phyloP scores from a whole-genome alignment of 2,329 filamentous ascomycete genomes.

The Chrysosporium keratinophilum region DNA sequence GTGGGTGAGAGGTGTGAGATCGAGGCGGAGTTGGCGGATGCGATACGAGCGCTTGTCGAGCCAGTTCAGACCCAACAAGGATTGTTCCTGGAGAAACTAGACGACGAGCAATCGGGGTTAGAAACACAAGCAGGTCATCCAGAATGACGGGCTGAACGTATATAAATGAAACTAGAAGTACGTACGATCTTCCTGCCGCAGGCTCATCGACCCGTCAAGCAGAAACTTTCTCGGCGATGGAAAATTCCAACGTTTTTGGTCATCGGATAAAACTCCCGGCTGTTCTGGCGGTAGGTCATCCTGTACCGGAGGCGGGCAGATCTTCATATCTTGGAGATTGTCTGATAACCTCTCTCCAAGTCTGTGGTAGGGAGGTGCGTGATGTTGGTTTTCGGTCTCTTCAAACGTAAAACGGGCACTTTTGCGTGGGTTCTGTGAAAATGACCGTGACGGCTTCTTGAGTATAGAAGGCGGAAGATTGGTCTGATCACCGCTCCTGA shows the following conservation, averaged over 20 bases:
- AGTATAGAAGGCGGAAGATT: slow-evolving; percentile 30
- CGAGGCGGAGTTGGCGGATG: background rate
- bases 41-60: background rate
- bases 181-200: background rate
- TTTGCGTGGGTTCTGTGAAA: slow-evolving; percentile 4
- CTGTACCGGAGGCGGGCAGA: background rate
- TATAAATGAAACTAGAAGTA: background rate
- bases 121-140: background rate
- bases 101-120: background rate
- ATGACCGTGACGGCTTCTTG: slow-evolving; percentile 29
- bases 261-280: too few relatives aligned
- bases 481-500: slow-evolving; percentile 11
- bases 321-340: background rate
- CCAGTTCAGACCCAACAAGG: background rate
- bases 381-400: too few relatives aligned
- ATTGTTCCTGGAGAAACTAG: background rate
- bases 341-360: too few relatives aligned
- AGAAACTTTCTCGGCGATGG: too few relatives aligned
- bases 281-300: background rate
- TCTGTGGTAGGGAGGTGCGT: too few relatives aligned
- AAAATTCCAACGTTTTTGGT: too few relatives aligned
- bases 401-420: slow-evolving; percentile 4
- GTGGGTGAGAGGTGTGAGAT: background rate
- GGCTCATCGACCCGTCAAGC: too few relatives aligned
- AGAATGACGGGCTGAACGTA: background rate